Evolutionary conservation across 208 protist genomes (phyloP).

Genomic region (Trypanosoma melophagium): DNA sequence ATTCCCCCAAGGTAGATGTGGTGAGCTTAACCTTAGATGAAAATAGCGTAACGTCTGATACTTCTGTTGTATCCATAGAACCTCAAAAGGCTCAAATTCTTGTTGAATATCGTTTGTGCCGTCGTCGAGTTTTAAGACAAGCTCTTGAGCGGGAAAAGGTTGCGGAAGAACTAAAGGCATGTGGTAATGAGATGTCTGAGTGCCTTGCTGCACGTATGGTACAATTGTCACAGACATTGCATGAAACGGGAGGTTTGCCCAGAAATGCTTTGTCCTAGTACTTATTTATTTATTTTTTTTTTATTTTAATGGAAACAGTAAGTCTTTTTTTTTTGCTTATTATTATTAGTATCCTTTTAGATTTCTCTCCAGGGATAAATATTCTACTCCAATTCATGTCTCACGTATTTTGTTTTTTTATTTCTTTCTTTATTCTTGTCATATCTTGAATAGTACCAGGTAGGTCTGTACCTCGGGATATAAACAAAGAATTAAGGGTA

Average conservation of each 20-base stretch:
- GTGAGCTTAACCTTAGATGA: neutral
- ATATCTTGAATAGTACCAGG: too few relatives aligned
- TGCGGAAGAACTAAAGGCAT: slow-evolving; percentile 29
- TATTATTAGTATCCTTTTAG: too few relatives aligned
- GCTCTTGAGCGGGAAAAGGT: slow-evolving; percentile 32
- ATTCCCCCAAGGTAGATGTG: neutral
- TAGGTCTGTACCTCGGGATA: too few relatives aligned
- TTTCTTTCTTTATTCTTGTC: too few relatives aligned
- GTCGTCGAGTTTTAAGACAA: slow-evolving; percentile 14
- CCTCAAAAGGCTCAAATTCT: neutral
- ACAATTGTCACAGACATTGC: slow-evolving; percentile 13
- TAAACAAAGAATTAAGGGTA: too few relatives aligned
- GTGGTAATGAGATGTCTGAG: slow-evolving; percentile 27
- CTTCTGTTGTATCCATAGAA: slow-evolving; percentile 19
- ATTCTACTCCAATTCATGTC: too few relatives aligned
- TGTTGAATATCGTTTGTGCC: slow-evolving; percentile 13
- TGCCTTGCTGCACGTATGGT: slow-evolving; percentile 20
- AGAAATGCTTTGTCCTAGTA: too few relatives aligned
- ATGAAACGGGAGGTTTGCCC: neutral
- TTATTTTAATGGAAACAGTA: too few relatives aligned
- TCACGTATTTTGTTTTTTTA: too few relatives aligned
- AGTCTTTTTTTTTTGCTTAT: too few relatives aligned
- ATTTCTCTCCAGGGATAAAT: too few relatives aligned
- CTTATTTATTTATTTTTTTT: neutral
- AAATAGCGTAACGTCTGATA: neutral